Evolutionary conservation across 208 protist species (phyloP).

Genomic region (Borovskyia barvae): DNA sequence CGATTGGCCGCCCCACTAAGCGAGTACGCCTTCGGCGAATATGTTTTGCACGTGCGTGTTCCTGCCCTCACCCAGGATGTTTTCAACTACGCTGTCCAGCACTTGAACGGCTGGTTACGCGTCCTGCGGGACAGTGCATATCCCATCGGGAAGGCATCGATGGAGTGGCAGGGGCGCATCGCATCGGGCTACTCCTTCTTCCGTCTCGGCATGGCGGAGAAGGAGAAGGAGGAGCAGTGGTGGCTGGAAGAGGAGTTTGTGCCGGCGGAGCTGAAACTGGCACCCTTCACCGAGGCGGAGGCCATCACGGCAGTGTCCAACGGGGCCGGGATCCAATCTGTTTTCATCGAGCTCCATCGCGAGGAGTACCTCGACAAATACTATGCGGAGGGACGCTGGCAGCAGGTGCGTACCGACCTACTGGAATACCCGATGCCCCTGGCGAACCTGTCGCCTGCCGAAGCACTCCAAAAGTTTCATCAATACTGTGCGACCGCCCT

Average conservation of each 20-base stretch:
- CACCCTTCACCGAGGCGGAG: conserved; percentile 50
- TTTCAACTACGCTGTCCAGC: conserved; percentile 70
- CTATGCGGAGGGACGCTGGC: conserved; percentile 71
- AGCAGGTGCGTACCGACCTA: conserved; percentile 68
- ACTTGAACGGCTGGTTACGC: conserved; percentile 81
- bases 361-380: conserved; percentile 70
- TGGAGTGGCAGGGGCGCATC: conserved; percentile 65
- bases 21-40: conserved; percentile 81
- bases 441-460: conserved; percentile 27
- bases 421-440: conserved; percentile 38
- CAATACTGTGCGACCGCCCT: conserved; percentile 64
- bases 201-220: conserved; percentile 38
- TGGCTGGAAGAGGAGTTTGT: conserved; percentile 59
- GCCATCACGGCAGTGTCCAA: conserved; percentile 54
- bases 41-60: conserved; percentile 79
- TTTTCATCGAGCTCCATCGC: conserved; percentile 78
- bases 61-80: conserved; percentile 61
- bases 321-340: conserved; percentile 72
- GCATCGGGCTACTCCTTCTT: conserved; percentile 45
- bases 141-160: conserved; percentile 59
- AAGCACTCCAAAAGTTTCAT: conserved; percentile 51
- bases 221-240: conserved; percentile 57
- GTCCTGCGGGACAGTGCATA: conserved; percentile 63
- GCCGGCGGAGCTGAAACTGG: conserved; percentile 44
- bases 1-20: conserved; percentile 61